Evolutionary conservation across 306 rosid species (phyloP).

Genomic region (Aeschynomene evenia): DNA sequence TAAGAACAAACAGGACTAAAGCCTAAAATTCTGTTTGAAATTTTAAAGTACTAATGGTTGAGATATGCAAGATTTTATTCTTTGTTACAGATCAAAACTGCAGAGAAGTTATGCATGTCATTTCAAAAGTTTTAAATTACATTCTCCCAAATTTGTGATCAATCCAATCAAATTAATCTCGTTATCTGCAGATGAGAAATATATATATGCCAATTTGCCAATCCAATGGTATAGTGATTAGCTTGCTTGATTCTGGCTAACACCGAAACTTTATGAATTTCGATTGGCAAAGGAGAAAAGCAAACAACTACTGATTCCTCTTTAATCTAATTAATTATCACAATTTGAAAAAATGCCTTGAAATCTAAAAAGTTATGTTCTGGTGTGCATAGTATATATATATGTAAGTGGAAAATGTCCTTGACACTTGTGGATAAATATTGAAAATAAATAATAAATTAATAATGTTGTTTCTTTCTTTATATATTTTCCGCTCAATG

Average conservation of each 20-base stretch:
- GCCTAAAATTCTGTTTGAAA: not conserved
- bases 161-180: constrained; percentile 28
- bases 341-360: not conserved
- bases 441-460: constrained; percentile 27
- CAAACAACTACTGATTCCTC: constrained; percentile 1
- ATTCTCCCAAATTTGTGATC: constrained; percentile 17
- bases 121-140: constrained; percentile 9
- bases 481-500: not conserved
- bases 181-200: constrained; percentile 26
- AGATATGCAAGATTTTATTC: constrained; percentile 9
- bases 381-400: not conserved
- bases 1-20: constrained; percentile 26
- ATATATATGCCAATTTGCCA: constrained; percentile 35
- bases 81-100: constrained; percentile 10
- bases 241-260: too few species aligned
- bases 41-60: not conserved
- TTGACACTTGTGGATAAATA: constrained; percentile 21
- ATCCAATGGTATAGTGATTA: constrained; percentile 31
- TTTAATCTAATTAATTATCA: not conserved
- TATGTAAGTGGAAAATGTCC: constrained; percentile 16
- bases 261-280: not conserved
- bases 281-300: not conserved
- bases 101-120: constrained; percentile 3
- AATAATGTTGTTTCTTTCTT: not conserved
- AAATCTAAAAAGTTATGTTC: not conserved